Conservation (phyloP, 73 alveolate species). For the Loxodes magnus region DNA sequence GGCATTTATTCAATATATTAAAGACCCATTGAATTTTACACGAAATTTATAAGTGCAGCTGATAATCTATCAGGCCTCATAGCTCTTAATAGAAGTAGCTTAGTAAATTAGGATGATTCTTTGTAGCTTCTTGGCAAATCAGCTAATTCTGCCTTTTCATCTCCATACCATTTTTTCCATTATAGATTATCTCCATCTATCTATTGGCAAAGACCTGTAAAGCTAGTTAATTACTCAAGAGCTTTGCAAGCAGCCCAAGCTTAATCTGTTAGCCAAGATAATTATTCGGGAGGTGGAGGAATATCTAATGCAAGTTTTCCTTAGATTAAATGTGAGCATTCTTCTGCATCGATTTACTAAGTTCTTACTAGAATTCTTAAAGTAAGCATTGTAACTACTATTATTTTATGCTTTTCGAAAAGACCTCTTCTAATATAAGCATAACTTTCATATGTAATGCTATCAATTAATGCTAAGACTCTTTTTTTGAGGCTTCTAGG, state of each 20-base stretch:
- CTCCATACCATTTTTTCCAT: constrained; percentile 99
- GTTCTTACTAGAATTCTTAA: constrained; percentile 82
- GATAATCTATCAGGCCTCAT: constrained; percentile 99
- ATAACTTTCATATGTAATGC: constrained; percentile 67
- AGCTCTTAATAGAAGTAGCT: constrained; percentile 92
- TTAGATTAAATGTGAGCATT: constrained; percentile 54
- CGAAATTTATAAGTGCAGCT: constrained; percentile 89
- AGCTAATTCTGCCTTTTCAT: constrained; percentile 98
- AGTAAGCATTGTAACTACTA: constrained; percentile 97
- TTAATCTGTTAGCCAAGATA: constrained; percentile 66
- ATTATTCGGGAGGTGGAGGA: constrained; percentile 19
- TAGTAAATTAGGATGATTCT: constrained; percentile 87
- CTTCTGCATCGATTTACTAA: constrained; percentile 70
- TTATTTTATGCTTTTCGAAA: constrained; percentile 94
- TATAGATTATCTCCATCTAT: constrained; percentile 90
- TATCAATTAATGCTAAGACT: constrained; percentile 34
- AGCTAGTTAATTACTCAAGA: constrained; percentile 32
- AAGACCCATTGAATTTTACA: constrained; percentile 77
- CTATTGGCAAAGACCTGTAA: constrained; percentile 44
- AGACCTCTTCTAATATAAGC: constrained; percentile 98
- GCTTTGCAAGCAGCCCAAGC: constrained; percentile 76
- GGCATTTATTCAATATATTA: constrained; percentile 91
- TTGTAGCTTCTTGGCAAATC: constrained; percentile 95
- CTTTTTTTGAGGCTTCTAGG: constrained; percentile 54
- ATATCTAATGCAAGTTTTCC: constrained; percentile 50